These are phyloP conservation scores for Smallanthus sonchifolius DNA, from an alignment of 129 eudicot genomes.

Conservation along the genomic window DNA sequence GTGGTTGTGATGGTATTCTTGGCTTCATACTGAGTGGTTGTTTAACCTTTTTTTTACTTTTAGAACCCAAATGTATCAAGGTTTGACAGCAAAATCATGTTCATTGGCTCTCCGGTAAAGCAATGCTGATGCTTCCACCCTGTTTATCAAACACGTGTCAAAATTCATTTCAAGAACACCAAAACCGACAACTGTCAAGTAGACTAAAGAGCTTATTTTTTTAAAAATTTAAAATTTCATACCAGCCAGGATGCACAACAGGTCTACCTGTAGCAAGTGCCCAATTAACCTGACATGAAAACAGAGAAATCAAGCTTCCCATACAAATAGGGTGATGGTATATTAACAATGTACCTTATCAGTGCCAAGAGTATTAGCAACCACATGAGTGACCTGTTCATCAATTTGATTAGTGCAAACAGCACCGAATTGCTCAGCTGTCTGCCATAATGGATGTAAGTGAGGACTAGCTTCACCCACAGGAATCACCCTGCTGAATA, in stretches of 20 bases:
- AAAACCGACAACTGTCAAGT: too few relatives aligned
- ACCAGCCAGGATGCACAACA: constrained; percentile 99
- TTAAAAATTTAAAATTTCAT: constrained; percentile 15
- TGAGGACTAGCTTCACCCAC: constrained; percentile 91
- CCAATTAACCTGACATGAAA: constrained; percentile 77
- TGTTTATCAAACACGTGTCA: constrained; percentile 29
- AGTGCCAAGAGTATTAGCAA: constrained; percentile 89
- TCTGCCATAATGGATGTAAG: constrained; percentile 90
- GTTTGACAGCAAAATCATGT: constrained; percentile 81
- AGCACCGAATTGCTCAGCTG: constrained; percentile 98
- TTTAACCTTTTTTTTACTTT: constrained; percentile 3
- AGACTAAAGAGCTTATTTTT: not conserved
- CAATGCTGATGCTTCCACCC: constrained; percentile 99
- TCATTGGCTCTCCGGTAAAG: constrained; percentile 94
- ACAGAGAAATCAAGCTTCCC: not conserved
- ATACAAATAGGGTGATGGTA: not conserved
- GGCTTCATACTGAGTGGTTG: not conserved
- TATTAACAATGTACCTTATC: constrained; percentile 53
- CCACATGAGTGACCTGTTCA: constrained; percentile 93
- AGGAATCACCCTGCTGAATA: constrained; percentile 90
- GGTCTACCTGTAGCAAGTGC: constrained; percentile 81
- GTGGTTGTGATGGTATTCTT: not conserved
- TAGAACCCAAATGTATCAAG: constrained; percentile 20
- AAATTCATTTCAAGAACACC: not conserved
- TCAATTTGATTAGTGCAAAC: constrained; percentile 85